Evolutionary conservation across 176 grass and related monocot genomes (phyloP), one percentile per base, ranked within the genome.

Genomic region (Neostapfia colusana): DNA sequence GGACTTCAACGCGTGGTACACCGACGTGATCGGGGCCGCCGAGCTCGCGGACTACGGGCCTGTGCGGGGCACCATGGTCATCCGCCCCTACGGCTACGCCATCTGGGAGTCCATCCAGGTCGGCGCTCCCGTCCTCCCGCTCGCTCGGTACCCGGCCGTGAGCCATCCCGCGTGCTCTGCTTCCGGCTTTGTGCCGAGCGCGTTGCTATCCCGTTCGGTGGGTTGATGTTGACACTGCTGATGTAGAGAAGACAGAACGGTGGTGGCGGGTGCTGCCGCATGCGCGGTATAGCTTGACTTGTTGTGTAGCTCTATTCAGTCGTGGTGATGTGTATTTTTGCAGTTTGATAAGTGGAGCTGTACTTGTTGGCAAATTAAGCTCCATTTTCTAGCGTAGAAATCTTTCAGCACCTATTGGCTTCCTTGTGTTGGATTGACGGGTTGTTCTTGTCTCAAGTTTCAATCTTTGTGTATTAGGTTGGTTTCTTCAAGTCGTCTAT

Each of bases 51-150:
- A 98, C 85, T 98, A 98, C 53, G 91, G 95, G 38, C 95, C 95
- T 23, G 95, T 98, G 26, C 69, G 91, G 26, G 95, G 95, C 24
- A 98, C 95, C 64, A 98, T 98, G 95, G 91, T 98, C 63, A 98
- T 98, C 53, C 88, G 95, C 44, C 95, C 95, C 58, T 98, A 98
- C 74, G 95, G 95, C 16, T 98, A 98, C 59, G 95, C 95, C 76
- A 92, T 98, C 72, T 98, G 95, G 91, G 95, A 98, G 82, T 84
- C 95, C 56, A 98, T 97, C 54, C 94, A 97, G 86, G 91, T 86
- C 43, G 5, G 62, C 81, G 44, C 69, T 78, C 56, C 14, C 41
- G 5, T 10, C 54, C 20, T 40, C 8, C 26, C 43, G 31, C 31
- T 31, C n/a, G 10, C 13, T 67, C 1, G 31, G 26, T 11, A 8